Evolutionary conservation across 1,284 basidiomycete genomes (phyloP).

Genomic region (Leucoagaricus sp.): DNA sequence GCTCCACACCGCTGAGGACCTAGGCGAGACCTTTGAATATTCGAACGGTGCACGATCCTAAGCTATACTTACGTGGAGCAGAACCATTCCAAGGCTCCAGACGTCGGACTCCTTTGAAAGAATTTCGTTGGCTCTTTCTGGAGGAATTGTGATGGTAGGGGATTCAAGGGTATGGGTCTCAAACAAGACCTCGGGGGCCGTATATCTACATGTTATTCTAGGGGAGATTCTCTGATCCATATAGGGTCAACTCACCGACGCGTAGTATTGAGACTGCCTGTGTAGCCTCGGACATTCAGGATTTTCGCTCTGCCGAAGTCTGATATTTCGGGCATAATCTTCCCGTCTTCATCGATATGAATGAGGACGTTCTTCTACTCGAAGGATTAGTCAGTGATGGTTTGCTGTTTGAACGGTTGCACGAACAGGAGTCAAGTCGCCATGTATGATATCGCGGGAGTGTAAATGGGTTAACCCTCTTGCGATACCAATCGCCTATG

Average conservation of each 20-base stretch:
- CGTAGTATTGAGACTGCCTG: not conserved
- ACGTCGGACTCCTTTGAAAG: constrained; percentile 1
- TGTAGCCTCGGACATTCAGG: not conserved
- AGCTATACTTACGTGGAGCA: not conserved
- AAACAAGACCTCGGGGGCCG: constrained; percentile 6
- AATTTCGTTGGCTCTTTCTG: not conserved
- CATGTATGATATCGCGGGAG: not conserved
- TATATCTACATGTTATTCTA: not conserved
- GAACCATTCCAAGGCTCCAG: constrained; percentile 7
- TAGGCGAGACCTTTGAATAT: not conserved
- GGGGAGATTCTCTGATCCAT: not conserved
- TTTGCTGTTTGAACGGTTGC: too few species aligned
- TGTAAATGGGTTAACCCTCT: constrained; percentile 5
- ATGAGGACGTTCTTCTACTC: constrained; percentile 5
- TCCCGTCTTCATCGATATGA: not conserved
- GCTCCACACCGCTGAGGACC: not conserved
- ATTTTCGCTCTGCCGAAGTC: constrained; percentile 13
- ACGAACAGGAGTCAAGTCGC: constrained; percentile 6
- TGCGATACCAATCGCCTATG: not conserved
- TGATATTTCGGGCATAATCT: not conserved
- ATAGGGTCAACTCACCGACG: not conserved
- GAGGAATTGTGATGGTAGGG: not conserved
- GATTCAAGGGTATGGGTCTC: not conserved
- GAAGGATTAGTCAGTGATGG: not conserved
- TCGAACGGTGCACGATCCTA: not conserved